Evolutionary conservation across 1,139 yeast species (phyloP), one percentile per base, ranked within the genome.

Genomic region (Entelexis sorbosivorans): DNA sequence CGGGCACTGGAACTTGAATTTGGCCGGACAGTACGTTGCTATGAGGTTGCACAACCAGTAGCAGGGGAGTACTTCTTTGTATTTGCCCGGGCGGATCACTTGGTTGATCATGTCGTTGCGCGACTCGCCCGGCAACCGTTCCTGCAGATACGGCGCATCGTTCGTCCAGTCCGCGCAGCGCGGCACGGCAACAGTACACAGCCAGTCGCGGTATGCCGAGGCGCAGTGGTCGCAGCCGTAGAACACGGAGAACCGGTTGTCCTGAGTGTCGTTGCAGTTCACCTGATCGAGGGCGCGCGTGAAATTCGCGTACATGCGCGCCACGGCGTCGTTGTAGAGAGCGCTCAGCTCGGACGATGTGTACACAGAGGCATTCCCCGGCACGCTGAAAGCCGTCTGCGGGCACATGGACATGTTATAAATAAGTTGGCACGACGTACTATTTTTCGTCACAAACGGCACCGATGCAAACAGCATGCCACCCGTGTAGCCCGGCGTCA

Each of bases 121-220:
- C 9, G 86, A 80, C 8, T 70, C 65, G n/a, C 74, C 74, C 1
- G 67, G 67, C 3, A 68, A 66, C 35, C 95, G 72, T 31, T 63
- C 59, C 31, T 66, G 65, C 62, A 79, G 78, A 16, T 77, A 79
- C 0, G 74, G 62, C 6, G 72, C 64, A 31, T 75, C 65, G 1
- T 66, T 63, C 0, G 83, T 70, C 64, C 66, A 63, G 50, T 70
- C 74, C 1, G 82, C 73, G 61, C 98, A 91, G 34, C 97, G 70
- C 0, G 98, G 97, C n/a, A 91, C 84, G 0, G 88, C 73, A 5
- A 86, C 87, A 0, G 95, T 76, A 68, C 98, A 91, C 19, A 91
- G 72, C 98, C 98, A 91, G 61, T 82, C 75, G 61, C 79, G 81
- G 65, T 91, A 91, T 1, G 91, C 73, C 3, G 66, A 60, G 1